Conservation (phyloP, 2,329 filamentous ascomycete species). For the Aspergillus hiratsukae region DNA sequence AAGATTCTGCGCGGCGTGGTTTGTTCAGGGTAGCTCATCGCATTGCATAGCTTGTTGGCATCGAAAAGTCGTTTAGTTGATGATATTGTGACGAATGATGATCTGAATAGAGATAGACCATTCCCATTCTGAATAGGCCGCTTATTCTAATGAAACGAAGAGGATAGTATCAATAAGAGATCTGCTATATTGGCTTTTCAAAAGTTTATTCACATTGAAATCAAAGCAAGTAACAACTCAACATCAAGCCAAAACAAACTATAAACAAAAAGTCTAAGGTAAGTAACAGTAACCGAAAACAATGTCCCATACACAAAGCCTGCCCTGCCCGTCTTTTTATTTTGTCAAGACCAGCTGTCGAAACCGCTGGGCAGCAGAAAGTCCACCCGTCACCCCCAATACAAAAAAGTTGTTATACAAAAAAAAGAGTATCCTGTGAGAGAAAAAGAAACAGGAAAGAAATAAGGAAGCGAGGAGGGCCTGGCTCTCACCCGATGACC, state of each 20-base stretch:
- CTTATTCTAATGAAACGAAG: background rate
- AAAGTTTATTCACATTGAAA: background rate
- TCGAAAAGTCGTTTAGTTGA: background rate
- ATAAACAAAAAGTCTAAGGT: slow-evolving; percentile 2
- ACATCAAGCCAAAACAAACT: background rate
- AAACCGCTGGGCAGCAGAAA: background rate
- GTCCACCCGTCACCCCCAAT: background rate
- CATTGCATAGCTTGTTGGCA: background rate
- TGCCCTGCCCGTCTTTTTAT: background rate
- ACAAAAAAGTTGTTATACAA: background rate
- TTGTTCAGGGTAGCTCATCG: background rate
- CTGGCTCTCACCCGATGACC: background rate
- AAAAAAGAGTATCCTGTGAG: background rate
- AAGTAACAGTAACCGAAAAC: background rate
- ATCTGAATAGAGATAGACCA: background rate
- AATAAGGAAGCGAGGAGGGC: background rate
- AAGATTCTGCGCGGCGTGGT: background rate
- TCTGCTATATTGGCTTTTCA: background rate
- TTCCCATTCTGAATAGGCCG: no score
- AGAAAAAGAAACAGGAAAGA: no score
- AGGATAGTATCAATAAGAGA: background rate
- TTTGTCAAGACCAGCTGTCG: background rate
- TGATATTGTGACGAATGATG: background rate
- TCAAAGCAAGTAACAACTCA: background rate
- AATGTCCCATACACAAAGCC: slow-evolving; percentile 1